Base-by-base conservation (phyloP, 331 rosid species). In the Quercus tomentella region DNA sequence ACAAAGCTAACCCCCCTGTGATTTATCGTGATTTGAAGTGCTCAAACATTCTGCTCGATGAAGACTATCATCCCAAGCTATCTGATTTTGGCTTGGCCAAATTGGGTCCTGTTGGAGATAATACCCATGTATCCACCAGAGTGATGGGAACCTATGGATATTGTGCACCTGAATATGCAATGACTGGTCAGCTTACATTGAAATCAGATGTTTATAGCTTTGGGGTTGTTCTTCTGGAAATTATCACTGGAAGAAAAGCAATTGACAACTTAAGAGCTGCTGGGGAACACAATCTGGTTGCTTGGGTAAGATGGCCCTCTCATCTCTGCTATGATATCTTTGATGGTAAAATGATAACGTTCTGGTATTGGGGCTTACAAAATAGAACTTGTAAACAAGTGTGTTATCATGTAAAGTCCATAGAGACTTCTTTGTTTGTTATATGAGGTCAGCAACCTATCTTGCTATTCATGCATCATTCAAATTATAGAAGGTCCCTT, bases 141-240 rank as follows among this genome's bases (percentile, higher is more conserved):
- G 87, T 84, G 70, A 84, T 84, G 87, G 87, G 87, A 73, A 84
- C 87, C 63, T 84, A 84, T 76, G 87, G 87, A 80, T 84, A 84
- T 25, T 84, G 87, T 33, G 87, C 87, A 7, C 87, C 87, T 73
- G 87, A 84, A 62, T 84, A 84, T 76, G 87, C 87, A 76, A 84
- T 84, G 87, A 84, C 87, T 2, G 87, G 87, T 76, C 87, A 84
- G 65, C 87, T 84, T 72, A 84, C 87, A 45, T 73, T 84, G 70
- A 84, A 84, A 73, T 84, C 87, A n/a, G 84, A 84, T 67, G 87
- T 84, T 20, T 84, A 84, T 54, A 84, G 87, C 87, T 84, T 84
- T 6, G 87, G 87, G 43, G 87, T 84, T 57, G 87, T 84, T 84
- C 84, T 84, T 76, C 66, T 84, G 56, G 87, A 84, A 67, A 84